Percentiles rank a stretch among this genome's conserved stretches.
phyloP scores from a whole-genome alignment of 768 basidiomycete genomes.

The Pleurotus sapidus region DNA sequence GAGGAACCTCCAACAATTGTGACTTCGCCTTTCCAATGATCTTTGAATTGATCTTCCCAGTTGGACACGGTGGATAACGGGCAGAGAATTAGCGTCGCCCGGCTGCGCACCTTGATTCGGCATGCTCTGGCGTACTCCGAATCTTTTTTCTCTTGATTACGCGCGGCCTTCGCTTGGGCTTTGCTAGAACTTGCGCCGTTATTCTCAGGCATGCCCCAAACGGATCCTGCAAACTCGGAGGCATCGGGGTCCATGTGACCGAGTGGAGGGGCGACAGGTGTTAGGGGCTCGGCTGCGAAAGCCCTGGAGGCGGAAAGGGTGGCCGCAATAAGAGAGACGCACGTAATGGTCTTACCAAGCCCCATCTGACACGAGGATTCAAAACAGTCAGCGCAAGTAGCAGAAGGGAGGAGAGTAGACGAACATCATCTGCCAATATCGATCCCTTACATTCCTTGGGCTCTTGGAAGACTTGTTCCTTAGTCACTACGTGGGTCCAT shows the following conservation, averaged over 20 bases:
- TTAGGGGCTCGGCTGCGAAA: constrained; percentile 61
- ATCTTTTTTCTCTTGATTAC: constrained; percentile 67
- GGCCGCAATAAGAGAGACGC: constrained; percentile 88
- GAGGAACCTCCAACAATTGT: constrained; percentile 78
- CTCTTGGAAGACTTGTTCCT: constrained; percentile 64
- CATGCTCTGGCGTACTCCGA: constrained; percentile 66
- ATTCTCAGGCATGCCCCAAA: constrained; percentile 80
- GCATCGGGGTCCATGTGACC: constrained; percentile 27
- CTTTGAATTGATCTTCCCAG: constrained; percentile 98
- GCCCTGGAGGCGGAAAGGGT: constrained; percentile 68
- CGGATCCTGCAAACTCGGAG: constrained; percentile 71
- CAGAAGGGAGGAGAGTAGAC: constrained; percentile 23
- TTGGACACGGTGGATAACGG: constrained; percentile 96
- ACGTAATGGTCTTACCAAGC: constrained; percentile 95
- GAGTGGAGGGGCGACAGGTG: constrained; percentile 36
- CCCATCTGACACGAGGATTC: constrained; percentile 70
- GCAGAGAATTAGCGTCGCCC: constrained; percentile 94
- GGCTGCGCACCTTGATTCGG: constrained; percentile 78
- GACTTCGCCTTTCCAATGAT: constrained; percentile 93
- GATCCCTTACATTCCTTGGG: constrained; percentile 81
- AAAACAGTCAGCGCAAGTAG: constrained; percentile 8
- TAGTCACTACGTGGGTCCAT: constrained; percentile 87
- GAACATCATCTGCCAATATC: constrained; percentile 95
- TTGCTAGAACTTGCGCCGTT: constrained; percentile 37
- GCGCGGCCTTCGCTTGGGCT: constrained; percentile 64